phyloP scores from a whole-genome alignment of 2,329 filamentous ascomycete species.

The Pseudocercospora ulei region DNA sequence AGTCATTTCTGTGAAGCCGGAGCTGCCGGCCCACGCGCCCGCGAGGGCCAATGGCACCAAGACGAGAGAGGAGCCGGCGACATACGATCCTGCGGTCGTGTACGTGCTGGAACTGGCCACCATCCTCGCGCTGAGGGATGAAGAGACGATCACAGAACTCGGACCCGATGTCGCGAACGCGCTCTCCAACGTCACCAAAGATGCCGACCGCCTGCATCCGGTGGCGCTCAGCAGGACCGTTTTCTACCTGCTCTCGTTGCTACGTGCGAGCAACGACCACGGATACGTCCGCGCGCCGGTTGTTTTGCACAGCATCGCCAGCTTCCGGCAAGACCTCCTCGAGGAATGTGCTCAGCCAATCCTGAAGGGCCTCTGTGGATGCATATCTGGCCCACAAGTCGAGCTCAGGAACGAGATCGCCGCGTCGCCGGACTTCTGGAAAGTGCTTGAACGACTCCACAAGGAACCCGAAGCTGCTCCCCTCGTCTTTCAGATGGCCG shows the following conservation, averaged over 20 bases:
- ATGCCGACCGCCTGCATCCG: constrained; percentile 67
- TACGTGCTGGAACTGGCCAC: constrained; percentile 91
- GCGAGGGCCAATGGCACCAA: constrained; percentile 52
- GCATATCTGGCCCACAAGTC: constrained; percentile 61
- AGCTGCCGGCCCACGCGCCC: constrained; percentile 56
- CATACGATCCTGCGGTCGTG: constrained; percentile 76
- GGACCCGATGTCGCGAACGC: constrained; percentile 72
- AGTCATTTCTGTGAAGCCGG: constrained; percentile 84
- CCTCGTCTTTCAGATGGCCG: constrained; percentile 77
- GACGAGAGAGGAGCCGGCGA: constrained; percentile 46
- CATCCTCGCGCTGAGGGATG: constrained; percentile 65
- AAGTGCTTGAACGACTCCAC: constrained; percentile 64
- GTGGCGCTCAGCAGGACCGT: constrained; percentile 74
- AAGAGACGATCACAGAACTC: constrained; percentile 59
- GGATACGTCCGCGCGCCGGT: constrained; percentile 88
- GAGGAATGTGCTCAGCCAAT: constrained; percentile 66
- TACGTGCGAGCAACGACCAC: constrained; percentile 78
- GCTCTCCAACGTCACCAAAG: constrained; percentile 70
- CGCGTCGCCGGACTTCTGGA: constrained; percentile 95
- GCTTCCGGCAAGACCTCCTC: constrained; percentile 67
- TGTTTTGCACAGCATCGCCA: constrained; percentile 81
- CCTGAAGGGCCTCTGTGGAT: constrained; percentile 67
- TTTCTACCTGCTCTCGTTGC: constrained; percentile 73
- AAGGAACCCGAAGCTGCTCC: constrained; percentile 56
- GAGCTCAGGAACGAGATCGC: constrained; percentile 84